Percentiles rank a stretch among this genome's conserved stretches.
phyloP scores from a whole-genome alignment of 2,329 filamentous ascomycete genomes.

The Aspergillus sp. region DNA sequence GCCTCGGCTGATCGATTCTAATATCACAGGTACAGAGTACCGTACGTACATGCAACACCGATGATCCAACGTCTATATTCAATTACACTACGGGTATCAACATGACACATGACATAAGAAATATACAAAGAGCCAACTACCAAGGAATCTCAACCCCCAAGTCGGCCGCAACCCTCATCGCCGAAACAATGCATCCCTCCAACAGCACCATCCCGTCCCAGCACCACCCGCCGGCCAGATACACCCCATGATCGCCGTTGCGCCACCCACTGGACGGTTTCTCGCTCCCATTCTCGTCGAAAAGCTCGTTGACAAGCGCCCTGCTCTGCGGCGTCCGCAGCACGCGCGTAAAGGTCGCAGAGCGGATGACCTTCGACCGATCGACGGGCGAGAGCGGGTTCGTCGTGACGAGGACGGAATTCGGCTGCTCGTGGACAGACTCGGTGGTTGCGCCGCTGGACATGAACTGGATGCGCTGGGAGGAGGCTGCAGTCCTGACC shows the following conservation, averaged over 20 bases:
- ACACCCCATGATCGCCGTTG: slow-evolving; percentile 47
- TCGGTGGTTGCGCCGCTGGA: slow-evolving; percentile 35
- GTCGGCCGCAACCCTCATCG: slow-evolving; percentile 46
- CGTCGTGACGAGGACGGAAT: slow-evolving; percentile 46
- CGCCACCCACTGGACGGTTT: slow-evolving; percentile 30
- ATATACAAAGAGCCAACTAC: slow-evolving; percentile 4
- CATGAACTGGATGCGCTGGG: slow-evolving; percentile 29
- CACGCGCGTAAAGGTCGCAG: slow-evolving; percentile 44
- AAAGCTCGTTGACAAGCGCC: slow-evolving; percentile 39
- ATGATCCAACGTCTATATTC: too few species aligned
- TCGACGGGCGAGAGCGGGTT: slow-evolving; percentile 37
- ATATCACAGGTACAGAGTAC: too few species aligned
- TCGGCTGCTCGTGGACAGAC: slow-evolving; percentile 44
- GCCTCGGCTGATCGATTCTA: too few species aligned
- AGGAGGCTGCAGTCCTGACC: slow-evolving; percentile 13
- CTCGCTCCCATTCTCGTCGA: slow-evolving; percentile 15
- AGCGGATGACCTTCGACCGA: slow-evolving; percentile 33
- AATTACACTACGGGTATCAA: too few species aligned
- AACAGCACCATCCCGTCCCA: slow-evolving; percentile 57
- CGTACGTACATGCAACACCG: too few species aligned
- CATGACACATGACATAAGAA: neutral
- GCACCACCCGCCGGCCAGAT: slow-evolving; percentile 52
- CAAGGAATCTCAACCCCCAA: slow-evolving; percentile 41
- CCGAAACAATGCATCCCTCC: slow-evolving; percentile 52
- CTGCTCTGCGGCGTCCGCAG: slow-evolving; percentile 43